A percentile compares a stretch with the other conserved stretches of the same genome.
phyloP scores from a whole-genome alignment of 208 protist species.

The Lotmaria passim region DNA sequence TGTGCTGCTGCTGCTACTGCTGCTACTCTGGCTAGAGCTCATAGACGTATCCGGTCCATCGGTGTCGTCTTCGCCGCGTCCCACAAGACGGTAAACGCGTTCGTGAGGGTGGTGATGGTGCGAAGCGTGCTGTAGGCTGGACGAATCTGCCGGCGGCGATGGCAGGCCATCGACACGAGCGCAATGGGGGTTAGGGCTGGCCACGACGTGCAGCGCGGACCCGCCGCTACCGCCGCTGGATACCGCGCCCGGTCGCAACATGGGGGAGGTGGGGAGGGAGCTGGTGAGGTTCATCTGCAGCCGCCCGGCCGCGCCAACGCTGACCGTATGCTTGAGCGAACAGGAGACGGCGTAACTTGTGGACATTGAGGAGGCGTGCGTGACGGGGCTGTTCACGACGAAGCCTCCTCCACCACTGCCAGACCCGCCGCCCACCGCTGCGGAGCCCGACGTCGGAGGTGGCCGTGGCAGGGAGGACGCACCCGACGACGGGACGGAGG shows the following conservation, averaged over 20 bases:
- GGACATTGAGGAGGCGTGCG: conserved; percentile 17
- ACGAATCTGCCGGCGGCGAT: background rate
- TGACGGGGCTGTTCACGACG: conserved; percentile 1
- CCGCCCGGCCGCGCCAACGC: conserved; percentile 24
- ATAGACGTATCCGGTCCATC: background rate
- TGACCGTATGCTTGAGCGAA: conserved; percentile 34
- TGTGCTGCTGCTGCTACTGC: conserved; percentile 6
- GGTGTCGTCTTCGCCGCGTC: background rate
- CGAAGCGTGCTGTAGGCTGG: background rate
- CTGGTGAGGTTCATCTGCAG: conserved; percentile 37
- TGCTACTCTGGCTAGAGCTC: conserved; percentile 10
- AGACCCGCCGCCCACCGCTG: background rate
- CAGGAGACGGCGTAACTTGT: conserved; percentile 26
- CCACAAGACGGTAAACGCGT: background rate
- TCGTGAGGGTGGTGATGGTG: background rate
- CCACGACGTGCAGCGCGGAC: background rate
- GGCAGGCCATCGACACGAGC: conserved; percentile 4
- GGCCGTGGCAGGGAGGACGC: conserved; percentile 26
- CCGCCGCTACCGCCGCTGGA: background rate
- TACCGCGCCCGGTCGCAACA: background rate
- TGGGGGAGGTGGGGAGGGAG: conserved; percentile 20
- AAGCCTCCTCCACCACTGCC: conserved; percentile 6
- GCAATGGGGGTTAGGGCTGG: background rate
- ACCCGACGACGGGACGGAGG: conserved; percentile 14
- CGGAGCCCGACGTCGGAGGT: conserved; percentile 8